A percentile compares a stretch with the other conserved stretches of the same genome.
phyloP scores from a whole-genome alignment of 2,329 filamentous ascomycete species.

The Colletotrichum echinochloae region DNA sequence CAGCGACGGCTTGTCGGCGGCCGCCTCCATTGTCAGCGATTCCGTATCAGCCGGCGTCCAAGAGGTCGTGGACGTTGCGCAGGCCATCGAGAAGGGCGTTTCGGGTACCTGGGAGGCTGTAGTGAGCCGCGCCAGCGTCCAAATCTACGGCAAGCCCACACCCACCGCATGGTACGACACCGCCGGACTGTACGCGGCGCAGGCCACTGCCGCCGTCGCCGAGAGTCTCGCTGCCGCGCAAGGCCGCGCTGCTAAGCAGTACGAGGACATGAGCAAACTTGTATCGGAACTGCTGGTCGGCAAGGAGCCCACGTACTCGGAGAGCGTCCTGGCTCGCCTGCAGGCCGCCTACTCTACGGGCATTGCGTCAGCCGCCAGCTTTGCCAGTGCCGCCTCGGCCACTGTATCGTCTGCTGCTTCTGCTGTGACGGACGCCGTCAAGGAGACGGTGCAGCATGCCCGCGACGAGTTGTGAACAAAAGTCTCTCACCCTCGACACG shows the following conservation, averaged over 20 bases:
- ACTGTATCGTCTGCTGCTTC: conserved; percentile 40
- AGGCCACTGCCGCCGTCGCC: conserved; percentile 63
- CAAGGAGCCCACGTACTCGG: conserved; percentile 83
- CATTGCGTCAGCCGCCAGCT: conserved; percentile 63
- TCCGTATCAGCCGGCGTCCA: conserved; percentile 46
- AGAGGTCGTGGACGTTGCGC: conserved; percentile 58
- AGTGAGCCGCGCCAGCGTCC: conserved; percentile 73
- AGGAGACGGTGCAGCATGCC: conserved; percentile 51
- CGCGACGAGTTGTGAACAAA: conserved; percentile 58
- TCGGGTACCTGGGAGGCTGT: conserved; percentile 55
- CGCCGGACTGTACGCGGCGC: conserved; percentile 67
- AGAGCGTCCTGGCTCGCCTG: conserved; percentile 81
- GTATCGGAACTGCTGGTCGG: conserved; percentile 82
- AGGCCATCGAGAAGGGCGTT: conserved; percentile 53
- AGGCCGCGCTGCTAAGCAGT: conserved; percentile 71
- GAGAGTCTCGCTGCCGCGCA: conserved; percentile 67
- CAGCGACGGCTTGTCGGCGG: conserved; percentile 55
- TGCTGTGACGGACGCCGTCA: conserved; percentile 56
- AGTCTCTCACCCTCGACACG: neutral
- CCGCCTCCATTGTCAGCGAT: conserved; percentile 51
- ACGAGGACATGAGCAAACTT: conserved; percentile 76
- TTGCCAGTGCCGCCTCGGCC: conserved; percentile 51
- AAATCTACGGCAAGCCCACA: conserved; percentile 76
- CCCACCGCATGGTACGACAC: conserved; percentile 68
- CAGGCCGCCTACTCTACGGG: conserved; percentile 79